phyloP scores from a whole-genome alignment of 75 land plant species.

The Gnetum montanum region DNA sequence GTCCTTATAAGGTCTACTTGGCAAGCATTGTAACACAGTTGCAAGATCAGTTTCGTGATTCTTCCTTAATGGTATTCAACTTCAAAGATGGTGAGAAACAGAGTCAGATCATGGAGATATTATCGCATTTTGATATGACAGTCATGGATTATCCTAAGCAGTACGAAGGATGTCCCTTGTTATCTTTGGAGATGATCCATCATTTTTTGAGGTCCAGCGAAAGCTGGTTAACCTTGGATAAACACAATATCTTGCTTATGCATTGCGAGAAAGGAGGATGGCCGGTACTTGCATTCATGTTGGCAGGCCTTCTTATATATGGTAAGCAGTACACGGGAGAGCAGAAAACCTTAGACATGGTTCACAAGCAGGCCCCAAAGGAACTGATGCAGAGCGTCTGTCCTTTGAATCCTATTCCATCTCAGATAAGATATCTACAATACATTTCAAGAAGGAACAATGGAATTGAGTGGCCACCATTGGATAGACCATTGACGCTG shows the following conservation, averaged over 20 bases:
- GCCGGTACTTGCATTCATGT: slow-evolving; percentile 71
- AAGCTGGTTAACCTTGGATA: slow-evolving; percentile 64
- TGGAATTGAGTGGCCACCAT: slow-evolving; percentile 60
- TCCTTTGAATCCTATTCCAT: slow-evolving; percentile 61
- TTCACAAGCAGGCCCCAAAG: slow-evolving; percentile 60
- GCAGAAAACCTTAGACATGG: slow-evolving; percentile 49
- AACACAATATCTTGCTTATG: slow-evolving; percentile 57
- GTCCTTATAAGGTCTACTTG: slow-evolving; percentile 64
- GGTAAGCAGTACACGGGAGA: slow-evolving; percentile 55
- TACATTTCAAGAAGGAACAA: slow-evolving; percentile 51
- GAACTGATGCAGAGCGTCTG: slow-evolving; percentile 39
- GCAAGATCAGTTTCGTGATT: slow-evolving; percentile 74
- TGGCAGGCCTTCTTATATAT: slow-evolving; percentile 59
- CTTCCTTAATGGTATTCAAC: slow-evolving; percentile 80
- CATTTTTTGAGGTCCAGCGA: slow-evolving; percentile 70
- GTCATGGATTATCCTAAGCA: slow-evolving; percentile 84
- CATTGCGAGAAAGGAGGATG: slow-evolving; percentile 82
- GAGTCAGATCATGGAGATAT: slow-evolving; percentile 70
- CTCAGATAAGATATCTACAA: slow-evolving; percentile 71
- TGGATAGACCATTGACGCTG: slow-evolving; percentile 50
- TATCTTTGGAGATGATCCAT: slow-evolving; percentile 74
- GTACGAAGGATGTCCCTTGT: slow-evolving; percentile 72
- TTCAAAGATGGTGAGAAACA: slow-evolving; percentile 71
- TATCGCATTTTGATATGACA: slow-evolving; percentile 76
- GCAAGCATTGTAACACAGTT: slow-evolving; percentile 62